A percentile compares a stretch with the other conserved stretches of the same genome.
These are phyloP conservation scores for Trametes villosa DNA, from an alignment of 768 basidiomycete species.

Conservation along the genomic window DNA sequence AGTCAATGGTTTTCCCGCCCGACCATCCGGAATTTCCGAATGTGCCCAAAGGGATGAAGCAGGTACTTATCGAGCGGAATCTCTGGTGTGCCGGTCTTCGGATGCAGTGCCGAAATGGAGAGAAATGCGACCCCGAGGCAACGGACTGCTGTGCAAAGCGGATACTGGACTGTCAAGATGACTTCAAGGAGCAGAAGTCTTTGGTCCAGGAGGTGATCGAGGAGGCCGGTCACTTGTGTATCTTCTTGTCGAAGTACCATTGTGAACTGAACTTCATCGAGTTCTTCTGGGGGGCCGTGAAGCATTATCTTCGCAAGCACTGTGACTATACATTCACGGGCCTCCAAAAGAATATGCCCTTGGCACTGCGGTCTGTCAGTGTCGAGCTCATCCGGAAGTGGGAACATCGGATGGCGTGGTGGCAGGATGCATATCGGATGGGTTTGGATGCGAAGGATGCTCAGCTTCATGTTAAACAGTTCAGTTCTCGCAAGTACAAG, in stretches of 20 bases:
- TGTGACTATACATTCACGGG: conserved; percentile 34
- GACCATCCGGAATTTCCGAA: conserved; percentile 38
- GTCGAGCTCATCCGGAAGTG: conserved; percentile 34
- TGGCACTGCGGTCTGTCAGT: conserved; percentile 27
- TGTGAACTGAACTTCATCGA: conserved; percentile 46
- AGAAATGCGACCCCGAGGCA: background rate
- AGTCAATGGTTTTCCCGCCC: conserved; percentile 42
- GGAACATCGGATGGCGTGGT: conserved; percentile 39
- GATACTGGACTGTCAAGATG: conserved; percentile 34
- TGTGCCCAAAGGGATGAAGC: conserved; percentile 39
- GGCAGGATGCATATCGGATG: conserved; percentile 39
- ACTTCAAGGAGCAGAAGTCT: conserved; percentile 29
- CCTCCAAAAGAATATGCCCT: conserved; percentile 32
- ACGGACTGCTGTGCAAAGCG: conserved; percentile 36
- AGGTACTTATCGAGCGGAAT: conserved; percentile 35
- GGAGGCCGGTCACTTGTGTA: conserved; percentile 33
- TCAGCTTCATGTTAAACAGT: conserved; percentile 35
- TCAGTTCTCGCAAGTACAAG: conserved; percentile 38
- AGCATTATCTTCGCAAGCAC: conserved; percentile 30
- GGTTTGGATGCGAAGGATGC: conserved; percentile 36
- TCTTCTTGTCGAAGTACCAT: conserved; percentile 47
- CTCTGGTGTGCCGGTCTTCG: conserved; percentile 25
- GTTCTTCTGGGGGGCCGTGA: conserved; percentile 38
- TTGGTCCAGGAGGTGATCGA: background rate
- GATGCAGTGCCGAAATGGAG: conserved; percentile 1